A percentile compares a stretch with the other conserved stretches of the same genome.
Evolutionary conservation across 1,139 yeast species (phyloP).

Genomic region (Candida frijolesensis): DNA sequence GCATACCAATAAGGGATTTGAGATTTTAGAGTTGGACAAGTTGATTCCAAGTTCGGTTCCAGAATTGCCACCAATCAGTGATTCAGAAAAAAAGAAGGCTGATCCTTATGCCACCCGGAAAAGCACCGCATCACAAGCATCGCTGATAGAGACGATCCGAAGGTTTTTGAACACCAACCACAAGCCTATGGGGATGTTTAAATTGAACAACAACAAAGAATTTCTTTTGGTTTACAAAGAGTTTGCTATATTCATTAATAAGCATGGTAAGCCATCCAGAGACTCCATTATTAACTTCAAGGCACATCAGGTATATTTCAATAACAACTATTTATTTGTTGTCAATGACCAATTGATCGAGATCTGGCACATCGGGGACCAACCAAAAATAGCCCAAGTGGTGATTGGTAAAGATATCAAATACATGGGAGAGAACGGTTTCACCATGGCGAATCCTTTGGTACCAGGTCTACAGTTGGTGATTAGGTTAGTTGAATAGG

Average conservation of each 20-base stretch:
- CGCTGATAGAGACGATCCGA: constrained; percentile 35
- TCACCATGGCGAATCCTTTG: constrained; percentile 72
- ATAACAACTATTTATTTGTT: constrained; percentile 60
- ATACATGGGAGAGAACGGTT: constrained; percentile 45
- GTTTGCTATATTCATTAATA: constrained; percentile 71
- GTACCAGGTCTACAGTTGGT: constrained; percentile 65
- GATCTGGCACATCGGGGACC: constrained; percentile 62
- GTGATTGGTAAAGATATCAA: constrained; percentile 69
- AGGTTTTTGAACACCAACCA: constrained; percentile 37
- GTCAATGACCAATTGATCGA: constrained; percentile 73
- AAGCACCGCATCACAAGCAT: constrained; percentile 15
- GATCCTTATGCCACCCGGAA: constrained; percentile 36
- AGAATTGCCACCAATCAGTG: constrained; percentile 18
- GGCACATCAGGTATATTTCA: constrained; percentile 58
- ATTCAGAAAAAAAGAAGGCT: constrained; percentile 17
- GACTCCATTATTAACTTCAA: constrained; percentile 60
- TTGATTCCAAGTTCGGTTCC: constrained; percentile 60
- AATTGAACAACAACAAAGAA: constrained; percentile 53
- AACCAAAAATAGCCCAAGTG: constrained; percentile 59
- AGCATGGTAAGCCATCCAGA: constrained; percentile 63
- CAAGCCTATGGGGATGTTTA: constrained; percentile 65
- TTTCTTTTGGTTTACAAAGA: constrained; percentile 71
- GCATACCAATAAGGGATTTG: constrained; percentile 70
- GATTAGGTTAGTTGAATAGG: constrained; percentile 21
- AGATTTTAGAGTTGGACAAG: constrained; percentile 64